A percentile compares a stretch with the other conserved stretches of the same genome.
Evolutionary conservation across 768 basidiomycete species (phyloP).

Genomic region (Holtermannia corniformis): DNA sequence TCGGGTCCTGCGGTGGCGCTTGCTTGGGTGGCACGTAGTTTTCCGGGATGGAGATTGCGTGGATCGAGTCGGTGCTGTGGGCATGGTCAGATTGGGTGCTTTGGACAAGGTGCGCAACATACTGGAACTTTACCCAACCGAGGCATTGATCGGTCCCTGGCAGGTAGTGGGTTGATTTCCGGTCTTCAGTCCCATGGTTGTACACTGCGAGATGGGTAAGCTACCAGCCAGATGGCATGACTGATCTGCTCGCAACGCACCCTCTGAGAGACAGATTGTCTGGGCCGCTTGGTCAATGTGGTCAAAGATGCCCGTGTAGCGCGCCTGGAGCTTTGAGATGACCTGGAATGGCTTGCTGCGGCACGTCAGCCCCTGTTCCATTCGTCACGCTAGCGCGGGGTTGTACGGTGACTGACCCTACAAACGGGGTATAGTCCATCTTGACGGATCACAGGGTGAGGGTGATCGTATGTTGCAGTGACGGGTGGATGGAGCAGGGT

Average conservation of each 20-base stretch:
- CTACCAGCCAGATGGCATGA: neutral
- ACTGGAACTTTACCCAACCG: slow-evolving; percentile 37
- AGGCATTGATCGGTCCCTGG: slow-evolving; percentile 20
- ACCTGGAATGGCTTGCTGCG: slow-evolving; percentile 34
- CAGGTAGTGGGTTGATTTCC: slow-evolving; percentile 19
- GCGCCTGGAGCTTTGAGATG: slow-evolving; percentile 32
- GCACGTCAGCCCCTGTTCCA: neutral
- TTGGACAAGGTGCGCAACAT: slow-evolving; percentile 1
- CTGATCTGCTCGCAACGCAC: slow-evolving; percentile 12
- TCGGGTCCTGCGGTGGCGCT: slow-evolving; percentile 24
- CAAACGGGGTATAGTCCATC: neutral
- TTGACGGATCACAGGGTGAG: neutral
- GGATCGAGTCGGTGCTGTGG: slow-evolving; percentile 33
- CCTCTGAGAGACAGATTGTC: slow-evolving; percentile 32
- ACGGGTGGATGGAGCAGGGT: too few species aligned
- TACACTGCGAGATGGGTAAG: slow-evolving; percentile 15
- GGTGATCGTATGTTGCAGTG: too few species aligned
- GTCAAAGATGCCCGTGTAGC: slow-evolving; percentile 38
- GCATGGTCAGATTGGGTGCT: slow-evolving; percentile 6
- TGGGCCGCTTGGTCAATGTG: slow-evolving; percentile 31
- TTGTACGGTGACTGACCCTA: neutral
- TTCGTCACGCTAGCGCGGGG: neutral
- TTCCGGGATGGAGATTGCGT: slow-evolving; percentile 29
- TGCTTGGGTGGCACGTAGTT: slow-evolving; percentile 29
- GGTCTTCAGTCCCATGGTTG: slow-evolving; percentile 35